Evolutionary conservation across 345 rosid species (phyloP).

Genomic region (Gynandropsis gynandra): DNA sequence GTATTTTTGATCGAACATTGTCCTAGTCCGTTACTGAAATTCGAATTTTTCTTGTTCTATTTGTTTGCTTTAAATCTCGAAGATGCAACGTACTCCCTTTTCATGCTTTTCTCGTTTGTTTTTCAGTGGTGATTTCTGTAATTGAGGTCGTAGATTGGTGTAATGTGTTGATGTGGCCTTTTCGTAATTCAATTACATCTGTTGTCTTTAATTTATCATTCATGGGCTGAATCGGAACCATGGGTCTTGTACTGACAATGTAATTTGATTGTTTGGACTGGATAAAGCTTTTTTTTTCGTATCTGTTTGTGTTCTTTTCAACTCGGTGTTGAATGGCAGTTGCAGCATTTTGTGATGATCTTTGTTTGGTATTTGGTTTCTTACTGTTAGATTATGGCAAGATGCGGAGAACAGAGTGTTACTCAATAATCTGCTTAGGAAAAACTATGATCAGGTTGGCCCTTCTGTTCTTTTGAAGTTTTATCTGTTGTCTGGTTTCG

Average conservation of each 20-base stretch:
- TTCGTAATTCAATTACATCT: not conserved
- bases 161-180: not conserved
- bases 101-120: not conserved
- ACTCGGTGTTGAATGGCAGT: not conserved
- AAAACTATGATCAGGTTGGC: conserved; percentile 64
- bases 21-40: not conserved
- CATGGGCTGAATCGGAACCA: conserved; percentile 1
- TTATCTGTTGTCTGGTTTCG: not conserved
- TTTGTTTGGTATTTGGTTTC: conserved; percentile 12
- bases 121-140: not conserved
- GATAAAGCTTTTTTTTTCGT: too few relatives aligned
- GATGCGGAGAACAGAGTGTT: conserved; percentile 77
- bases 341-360: conserved; percentile 7
- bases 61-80: conserved; percentile 16
- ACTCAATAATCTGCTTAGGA: conserved; percentile 57
- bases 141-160: not conserved
- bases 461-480: conserved; percentile 11
- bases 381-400: conserved; percentile 81
- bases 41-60: too few relatives aligned
- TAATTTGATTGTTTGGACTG: too few relatives aligned
- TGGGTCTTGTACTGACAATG: not conserved
- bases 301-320: too few relatives aligned
- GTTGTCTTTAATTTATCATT: not conserved
- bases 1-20: not conserved
- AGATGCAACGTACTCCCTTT: not conserved